phyloP scores from a whole-genome alignment of 768 basidiomycete species.

The Collybiopsis confluens region DNA sequence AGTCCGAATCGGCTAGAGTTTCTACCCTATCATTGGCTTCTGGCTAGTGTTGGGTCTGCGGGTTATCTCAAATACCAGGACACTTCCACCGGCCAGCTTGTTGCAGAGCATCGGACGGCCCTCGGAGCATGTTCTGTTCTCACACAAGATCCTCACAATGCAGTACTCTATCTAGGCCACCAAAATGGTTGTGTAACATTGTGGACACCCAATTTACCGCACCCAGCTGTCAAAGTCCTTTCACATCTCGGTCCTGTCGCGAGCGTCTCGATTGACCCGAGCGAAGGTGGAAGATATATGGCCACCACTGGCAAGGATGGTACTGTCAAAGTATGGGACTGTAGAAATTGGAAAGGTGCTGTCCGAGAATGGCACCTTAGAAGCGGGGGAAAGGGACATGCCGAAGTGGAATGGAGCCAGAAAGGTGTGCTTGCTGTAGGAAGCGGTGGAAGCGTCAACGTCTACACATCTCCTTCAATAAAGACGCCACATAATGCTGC shows the following conservation, averaged over 20 bases:
- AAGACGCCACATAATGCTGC: constrained; percentile 46
- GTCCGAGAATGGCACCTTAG: constrained; percentile 62
- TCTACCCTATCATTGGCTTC: constrained; percentile 92
- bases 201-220: constrained; percentile 93
- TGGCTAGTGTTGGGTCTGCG: constrained; percentile 80
- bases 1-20: constrained; percentile 91
- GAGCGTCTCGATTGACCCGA: constrained; percentile 79
- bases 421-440: constrained; percentile 80
- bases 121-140: constrained; percentile 82
- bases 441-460: constrained; percentile 80
- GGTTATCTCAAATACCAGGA: constrained; percentile 97
- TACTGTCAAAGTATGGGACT: constrained; percentile 94
- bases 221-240: constrained; percentile 87
- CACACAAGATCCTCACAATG: constrained; percentile 90
- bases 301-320: constrained; percentile 87
- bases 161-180: constrained; percentile 92
- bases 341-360: constrained; percentile 89
- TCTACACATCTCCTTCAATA: constrained; percentile 70
- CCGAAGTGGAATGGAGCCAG: constrained; percentile 80
- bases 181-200: constrained; percentile 93
- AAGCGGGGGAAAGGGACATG: constrained; percentile 56
- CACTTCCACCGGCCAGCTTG: constrained; percentile 84
- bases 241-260: constrained; percentile 88
- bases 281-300: constrained; percentile 84
- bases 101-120: constrained; percentile 87